Conservation (phyloP, 2,329 filamentous ascomycete genomes). For the Cordyceps pruinosa region DNA sequence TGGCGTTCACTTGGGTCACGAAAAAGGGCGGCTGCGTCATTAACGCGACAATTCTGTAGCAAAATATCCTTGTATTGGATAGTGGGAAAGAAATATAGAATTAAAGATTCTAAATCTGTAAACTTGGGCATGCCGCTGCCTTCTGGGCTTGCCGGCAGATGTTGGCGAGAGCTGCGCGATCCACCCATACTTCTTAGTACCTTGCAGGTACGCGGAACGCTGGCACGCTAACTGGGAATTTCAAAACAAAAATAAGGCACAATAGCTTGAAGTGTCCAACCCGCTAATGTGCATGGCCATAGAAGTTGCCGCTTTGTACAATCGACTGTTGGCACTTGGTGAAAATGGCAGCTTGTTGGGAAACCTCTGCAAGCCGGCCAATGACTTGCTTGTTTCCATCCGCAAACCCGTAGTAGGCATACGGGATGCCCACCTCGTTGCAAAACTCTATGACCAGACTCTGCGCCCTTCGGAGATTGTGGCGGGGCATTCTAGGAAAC, state of each 20-base stretch:
- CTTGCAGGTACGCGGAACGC: not conserved
- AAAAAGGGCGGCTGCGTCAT: not conserved
- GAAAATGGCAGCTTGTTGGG: slow-evolving; percentile 69
- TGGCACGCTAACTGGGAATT: not conserved
- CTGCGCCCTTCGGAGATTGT: slow-evolving; percentile 73
- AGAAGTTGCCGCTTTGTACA: slow-evolving; percentile 23
- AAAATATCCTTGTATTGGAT: no score
- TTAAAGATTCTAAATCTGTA: not conserved
- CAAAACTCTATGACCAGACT: slow-evolving; percentile 75
- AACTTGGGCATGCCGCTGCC: not conserved
- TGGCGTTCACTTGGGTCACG: not conserved
- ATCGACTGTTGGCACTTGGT: slow-evolving; percentile 62
- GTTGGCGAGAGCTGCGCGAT: not conserved
- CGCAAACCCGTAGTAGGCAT: slow-evolving; percentile 78
- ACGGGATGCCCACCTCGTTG: slow-evolving; percentile 73
- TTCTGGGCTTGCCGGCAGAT: not conserved
- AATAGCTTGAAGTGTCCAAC: no score
- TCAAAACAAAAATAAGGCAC: not conserved
- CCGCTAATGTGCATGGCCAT: slow-evolving; percentile 5
- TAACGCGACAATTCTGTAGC: not conserved
- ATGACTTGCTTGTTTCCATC: slow-evolving; percentile 79
- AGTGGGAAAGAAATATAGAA: not conserved
- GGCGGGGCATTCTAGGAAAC: slow-evolving; percentile 74
- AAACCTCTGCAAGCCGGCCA: slow-evolving; percentile 67
- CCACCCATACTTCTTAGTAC: not conserved